These are phyloP conservation scores for Podospora pseudoanserina DNA, from an alignment of 495 filamentous ascomycete species.

Conservation along the genomic window DNA sequence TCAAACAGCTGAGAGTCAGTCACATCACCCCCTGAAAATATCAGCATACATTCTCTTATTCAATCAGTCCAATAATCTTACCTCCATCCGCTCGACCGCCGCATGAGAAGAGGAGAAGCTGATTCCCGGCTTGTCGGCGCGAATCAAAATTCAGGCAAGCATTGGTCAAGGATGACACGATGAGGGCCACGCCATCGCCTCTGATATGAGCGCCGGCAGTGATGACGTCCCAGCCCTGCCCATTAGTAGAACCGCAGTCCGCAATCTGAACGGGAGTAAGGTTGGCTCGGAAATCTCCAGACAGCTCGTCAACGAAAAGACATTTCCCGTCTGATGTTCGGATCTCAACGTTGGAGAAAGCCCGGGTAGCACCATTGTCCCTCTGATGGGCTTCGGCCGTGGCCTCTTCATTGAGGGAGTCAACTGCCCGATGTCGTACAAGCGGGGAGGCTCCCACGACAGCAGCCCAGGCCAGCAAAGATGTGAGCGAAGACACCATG, in stretches of 20 bases:
- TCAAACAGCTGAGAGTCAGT: constrained; percentile 50
- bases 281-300: constrained; percentile 56
- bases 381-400: constrained; percentile 50
- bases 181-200: constrained; percentile 40
- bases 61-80: constrained; percentile 6
- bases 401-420: constrained; percentile 43
- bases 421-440: constrained; percentile 33
- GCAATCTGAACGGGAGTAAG: constrained; percentile 51
- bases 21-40: constrained; percentile 38
- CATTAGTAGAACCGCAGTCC: constrained; percentile 45
- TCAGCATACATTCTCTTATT: constrained; percentile 10
- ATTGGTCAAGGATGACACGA: constrained; percentile 54
- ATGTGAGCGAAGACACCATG: constrained; percentile 28
- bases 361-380: constrained; percentile 47
- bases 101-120: constrained; percentile 52
- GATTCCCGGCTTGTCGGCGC: constrained; percentile 43
- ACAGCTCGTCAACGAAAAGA: constrained; percentile 51
- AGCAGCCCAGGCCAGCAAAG: constrained; percentile 27
- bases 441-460: constrained; percentile 27
- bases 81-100: constrained; percentile 54
- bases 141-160: constrained; percentile 56
- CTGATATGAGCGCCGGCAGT: constrained; percentile 50
- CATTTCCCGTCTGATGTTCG: constrained; percentile 53
- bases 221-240: constrained; percentile 54
- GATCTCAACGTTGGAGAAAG: constrained; percentile 47